Evolutionary conservation across 148 eudicot species (phyloP), one percentile per base, ranked within the genome.

Genomic region (Silene latifolia): DNA sequence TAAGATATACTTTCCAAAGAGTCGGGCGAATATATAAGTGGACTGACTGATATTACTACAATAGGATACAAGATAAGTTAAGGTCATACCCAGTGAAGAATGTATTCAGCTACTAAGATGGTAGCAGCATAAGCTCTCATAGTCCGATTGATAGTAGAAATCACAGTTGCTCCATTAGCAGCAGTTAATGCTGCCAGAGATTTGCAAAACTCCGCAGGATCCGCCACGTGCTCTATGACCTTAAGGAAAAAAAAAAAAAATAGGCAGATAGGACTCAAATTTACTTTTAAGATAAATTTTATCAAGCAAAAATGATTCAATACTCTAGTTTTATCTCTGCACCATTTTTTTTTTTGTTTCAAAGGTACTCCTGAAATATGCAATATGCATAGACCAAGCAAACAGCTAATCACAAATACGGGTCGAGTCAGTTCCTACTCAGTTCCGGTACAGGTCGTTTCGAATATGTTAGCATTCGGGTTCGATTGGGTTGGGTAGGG

Each of bases 211-310:
- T 88, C 96, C 66, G 91, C 82, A 77, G 98, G 97, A 80, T 94
- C 84, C 64, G 93, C 95, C 44, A 94, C 98, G 71, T 94, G 98
- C 83, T 94, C 98, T 80, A 94, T 87, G 67, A 94, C 97, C 98
- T 94, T 46, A 72, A 46, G 69, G 35, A n/a, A n/a, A n/a, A n/a
- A 48, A 56, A 7, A 21, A 19, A 65, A 39, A n/a, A 18, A 48
- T 51, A 72, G 46, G 39, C 62, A 72, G 7, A 71, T 1, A 18
- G 17, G 25, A 54, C 20, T 0, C n/a, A 2, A 0, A 63, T 1
- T 3, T 56, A 46, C 14, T 20, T 71, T 46, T 15, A 24, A 70
- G 25, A 42, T 59, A 57, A 4, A 24, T 21, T 54, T 42, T 8
- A 20, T 27, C 47, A 15, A 71, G 47, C 13, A 21, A 39, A 59